Evolutionary conservation across 208 protist genomes (phyloP).

Genomic region (Porcisia hertigi): DNA sequence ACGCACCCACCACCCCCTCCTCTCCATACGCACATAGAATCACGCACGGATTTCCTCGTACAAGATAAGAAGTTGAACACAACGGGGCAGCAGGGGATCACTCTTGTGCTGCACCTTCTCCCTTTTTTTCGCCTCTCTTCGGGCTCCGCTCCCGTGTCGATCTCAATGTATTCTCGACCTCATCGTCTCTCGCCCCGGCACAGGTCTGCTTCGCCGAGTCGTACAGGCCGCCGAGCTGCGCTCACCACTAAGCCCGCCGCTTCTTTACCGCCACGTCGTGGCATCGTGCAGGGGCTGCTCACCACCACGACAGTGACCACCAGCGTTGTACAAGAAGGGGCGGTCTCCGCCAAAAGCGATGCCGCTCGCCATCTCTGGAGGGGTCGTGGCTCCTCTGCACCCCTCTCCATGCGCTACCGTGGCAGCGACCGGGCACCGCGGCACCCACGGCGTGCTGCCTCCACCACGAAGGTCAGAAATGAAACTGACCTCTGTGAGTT

Average conservation of each 20-base stretch:
- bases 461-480: slow-evolving; percentile 19
- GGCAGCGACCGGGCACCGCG: not conserved
- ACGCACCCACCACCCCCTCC: not conserved
- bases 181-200: not conserved
- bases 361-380: not conserved
- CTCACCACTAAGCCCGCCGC: not conserved
- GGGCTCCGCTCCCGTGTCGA: not conserved
- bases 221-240: not conserved
- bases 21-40: not conserved
- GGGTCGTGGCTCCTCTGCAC: not conserved
- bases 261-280: slow-evolving; percentile 9
- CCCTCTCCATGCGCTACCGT: not conserved
- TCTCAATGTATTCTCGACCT: not conserved
- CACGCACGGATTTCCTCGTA: too few relatives aligned
- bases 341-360: not conserved
- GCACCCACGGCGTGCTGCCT: slow-evolving; percentile 10
- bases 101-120: not conserved
- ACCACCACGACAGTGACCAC: slow-evolving; percentile 20
- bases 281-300: slow-evolving; percentile 23
- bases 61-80: not conserved
- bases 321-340: slow-evolving; percentile 7
- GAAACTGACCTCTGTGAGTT: slow-evolving; percentile 28
- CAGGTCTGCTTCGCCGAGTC: not conserved
- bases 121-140: not conserved
- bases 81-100: not conserved